A percentile compares a stretch with the other conserved stretches of the same genome.
These are phyloP conservation scores for Phylloporus arenicola DNA, from an alignment of 768 basidiomycete genomes.

Conservation along the genomic window DNA sequence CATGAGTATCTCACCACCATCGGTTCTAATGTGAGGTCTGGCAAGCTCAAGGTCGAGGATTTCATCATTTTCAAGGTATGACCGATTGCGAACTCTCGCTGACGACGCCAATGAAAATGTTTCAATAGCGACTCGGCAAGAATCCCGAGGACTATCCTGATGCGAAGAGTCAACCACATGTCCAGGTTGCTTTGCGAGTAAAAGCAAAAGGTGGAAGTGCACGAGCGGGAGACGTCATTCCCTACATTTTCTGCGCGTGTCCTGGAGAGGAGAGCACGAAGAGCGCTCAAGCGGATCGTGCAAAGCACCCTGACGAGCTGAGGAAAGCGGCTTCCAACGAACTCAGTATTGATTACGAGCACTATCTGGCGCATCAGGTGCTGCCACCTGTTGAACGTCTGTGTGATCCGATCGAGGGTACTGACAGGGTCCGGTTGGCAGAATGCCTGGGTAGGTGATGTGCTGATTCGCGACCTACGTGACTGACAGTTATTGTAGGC, in stretches of 20 bases:
- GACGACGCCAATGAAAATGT: background rate
- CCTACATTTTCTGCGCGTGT: slow-evolving; percentile 87
- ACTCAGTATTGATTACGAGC: slow-evolving; percentile 81
- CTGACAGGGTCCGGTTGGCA: slow-evolving; percentile 84
- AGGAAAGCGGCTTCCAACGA: slow-evolving; percentile 54
- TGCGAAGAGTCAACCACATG: slow-evolving; percentile 91
- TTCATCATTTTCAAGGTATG: slow-evolving; percentile 91
- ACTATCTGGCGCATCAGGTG: slow-evolving; percentile 88
- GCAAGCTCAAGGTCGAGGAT: slow-evolving; percentile 81
- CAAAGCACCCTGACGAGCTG: slow-evolving; percentile 91
- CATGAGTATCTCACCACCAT: slow-evolving; percentile 84
- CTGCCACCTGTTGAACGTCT: slow-evolving; percentile 92
- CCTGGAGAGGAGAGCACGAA: slow-evolving; percentile 69
- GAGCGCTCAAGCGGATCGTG: slow-evolving; percentile 79
- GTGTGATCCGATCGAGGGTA: slow-evolving; percentile 95
- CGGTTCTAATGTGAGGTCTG: slow-evolving; percentile 72
- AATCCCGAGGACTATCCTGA: slow-evolving; percentile 97
- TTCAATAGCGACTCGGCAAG: slow-evolving; percentile 80
- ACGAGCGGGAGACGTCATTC: slow-evolving; percentile 86
- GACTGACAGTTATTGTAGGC: slow-evolving; percentile 33
- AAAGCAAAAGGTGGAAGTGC: slow-evolving; percentile 79
- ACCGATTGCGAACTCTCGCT: background rate
- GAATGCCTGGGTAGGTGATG: slow-evolving; percentile 79
- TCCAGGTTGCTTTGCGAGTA: slow-evolving; percentile 90
- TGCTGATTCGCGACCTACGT: background rate